Conservation (phyloP, 2,329 filamentous ascomycete species). For the Incumbomyces lentus region DNA sequence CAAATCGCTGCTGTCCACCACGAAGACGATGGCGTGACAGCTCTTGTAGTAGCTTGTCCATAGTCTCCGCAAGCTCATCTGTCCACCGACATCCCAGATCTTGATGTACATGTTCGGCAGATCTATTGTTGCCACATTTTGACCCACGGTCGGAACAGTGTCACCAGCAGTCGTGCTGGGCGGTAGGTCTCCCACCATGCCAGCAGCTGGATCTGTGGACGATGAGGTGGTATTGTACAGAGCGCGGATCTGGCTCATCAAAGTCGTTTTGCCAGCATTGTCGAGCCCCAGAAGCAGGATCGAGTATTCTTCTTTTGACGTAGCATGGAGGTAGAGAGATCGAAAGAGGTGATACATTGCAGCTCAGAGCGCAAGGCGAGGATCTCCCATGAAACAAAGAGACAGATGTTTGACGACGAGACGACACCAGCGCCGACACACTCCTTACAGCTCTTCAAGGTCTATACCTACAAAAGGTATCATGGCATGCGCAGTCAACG, state of each 20-base stretch:
- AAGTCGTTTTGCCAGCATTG: conserved; percentile 96
- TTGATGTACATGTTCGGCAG: conserved; percentile 94
- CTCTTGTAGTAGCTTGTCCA: conserved; percentile 94
- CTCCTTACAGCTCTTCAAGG: not conserved
- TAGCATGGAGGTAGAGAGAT: conserved; percentile 86
- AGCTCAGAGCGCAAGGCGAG: not conserved
- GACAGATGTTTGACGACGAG: not conserved
- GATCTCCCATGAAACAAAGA: not conserved
- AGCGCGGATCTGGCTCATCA: conserved; percentile 91
- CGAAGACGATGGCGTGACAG: conserved; percentile 95
- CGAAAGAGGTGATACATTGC: conserved; percentile 92
- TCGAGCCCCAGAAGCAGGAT: conserved; percentile 94
- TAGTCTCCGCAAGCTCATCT: conserved; percentile 74
- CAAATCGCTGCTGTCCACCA: conserved; percentile 90
- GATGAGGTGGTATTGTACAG: conserved; percentile 49
- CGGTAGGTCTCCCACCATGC: conserved; percentile 10
- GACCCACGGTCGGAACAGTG: conserved; percentile 92
- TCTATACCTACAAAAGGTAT: not conserved
- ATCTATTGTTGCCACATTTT: conserved; percentile 87
- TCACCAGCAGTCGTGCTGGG: conserved; percentile 59
- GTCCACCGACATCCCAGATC: conserved; percentile 96
- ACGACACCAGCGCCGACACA: not conserved
- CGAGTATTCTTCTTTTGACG: conserved; percentile 98
- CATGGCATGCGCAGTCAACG: not conserved
- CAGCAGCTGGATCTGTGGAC: conserved; percentile 23